Evolutionary conservation across 306 rosid species (phyloP).

Genomic region (Pyrus bretschneideri): DNA sequence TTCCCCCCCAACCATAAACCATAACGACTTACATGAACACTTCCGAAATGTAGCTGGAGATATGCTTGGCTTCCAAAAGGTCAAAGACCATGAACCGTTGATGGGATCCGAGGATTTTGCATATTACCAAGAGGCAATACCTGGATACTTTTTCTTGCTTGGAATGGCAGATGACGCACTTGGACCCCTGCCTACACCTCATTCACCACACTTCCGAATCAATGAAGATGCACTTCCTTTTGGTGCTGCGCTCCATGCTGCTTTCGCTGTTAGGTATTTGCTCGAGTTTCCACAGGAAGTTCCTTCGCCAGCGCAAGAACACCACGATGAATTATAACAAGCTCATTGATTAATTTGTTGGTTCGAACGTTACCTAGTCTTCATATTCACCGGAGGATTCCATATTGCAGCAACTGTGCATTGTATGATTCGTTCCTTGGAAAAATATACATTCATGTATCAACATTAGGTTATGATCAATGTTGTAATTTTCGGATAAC

Average conservation of each 20-base stretch:
- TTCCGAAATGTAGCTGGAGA: slow-evolving; percentile 48
- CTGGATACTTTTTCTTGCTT: slow-evolving; percentile 56
- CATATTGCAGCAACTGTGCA: neutral
- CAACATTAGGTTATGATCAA: neutral
- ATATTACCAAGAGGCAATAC: slow-evolving; percentile 73
- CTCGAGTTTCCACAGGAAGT: slow-evolving; percentile 26
- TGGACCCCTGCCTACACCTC: slow-evolving; percentile 24
- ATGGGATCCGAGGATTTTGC: slow-evolving; percentile 80
- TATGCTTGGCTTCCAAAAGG: slow-evolving; percentile 51
- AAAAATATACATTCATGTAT: neutral
- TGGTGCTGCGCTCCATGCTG: slow-evolving; percentile 92
- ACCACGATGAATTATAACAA: slow-evolving; percentile 46
- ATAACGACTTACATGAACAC: slow-evolving; percentile 44
- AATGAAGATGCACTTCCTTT: slow-evolving; percentile 69
- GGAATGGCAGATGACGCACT: slow-evolving; percentile 54
- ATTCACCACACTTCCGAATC: slow-evolving; percentile 56
- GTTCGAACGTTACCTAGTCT: neutral
- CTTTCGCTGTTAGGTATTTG: slow-evolving; percentile 60
- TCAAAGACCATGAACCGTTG: slow-evolving; percentile 35
- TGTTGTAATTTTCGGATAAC: neutral
- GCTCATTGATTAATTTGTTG: neutral
- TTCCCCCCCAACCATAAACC: slow-evolving; percentile 61
- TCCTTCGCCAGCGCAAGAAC: slow-evolving; percentile 14
- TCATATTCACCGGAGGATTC: neutral
- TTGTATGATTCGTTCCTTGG: neutral